Evolutionary conservation across 495 filamentous ascomycete species (phyloP), one percentile per base, ranked within the genome.

Genomic region (Penicillium herquei): DNA sequence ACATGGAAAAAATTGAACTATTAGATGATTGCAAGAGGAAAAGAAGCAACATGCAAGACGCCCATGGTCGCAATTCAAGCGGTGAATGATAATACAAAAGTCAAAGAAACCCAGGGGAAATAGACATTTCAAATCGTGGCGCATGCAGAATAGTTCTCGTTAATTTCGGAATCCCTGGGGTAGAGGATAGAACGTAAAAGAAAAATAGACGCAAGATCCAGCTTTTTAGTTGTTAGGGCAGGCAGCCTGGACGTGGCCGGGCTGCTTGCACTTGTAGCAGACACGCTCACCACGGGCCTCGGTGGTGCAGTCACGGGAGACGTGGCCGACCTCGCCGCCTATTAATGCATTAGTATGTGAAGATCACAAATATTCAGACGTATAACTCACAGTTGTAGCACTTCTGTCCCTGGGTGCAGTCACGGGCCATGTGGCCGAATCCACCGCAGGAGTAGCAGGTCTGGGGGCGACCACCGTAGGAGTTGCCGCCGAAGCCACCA

Each of bases 241-340:
- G 61, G 87, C 82, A 54, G 91, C 82, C 83, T 97, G 94, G 67
- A 98, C 85, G 78, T 98, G 94, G 65, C 94, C 94, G 54, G 92
- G 87, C 78, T 96, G 90, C 83, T 96, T 95, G 90, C 94, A 98
- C 78, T 93, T 94, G 81, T 98, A 98, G 86, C 94, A 98, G 67
- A 93, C 91, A 64, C 95, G 91, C 82, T 98, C 94, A 67, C 84
- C 84, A 56, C 84, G 82, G 46, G 87, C 85, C 74, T 96, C 93
- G 61, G 91, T 89, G 14, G 91, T 89, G 82, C 94, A 98, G 69
- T 98, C 94, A 52, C 94, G 89, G 56, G 89, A 92, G 62, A 97
- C 82, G 75, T 98, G 94, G 57, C 94, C 94, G 49, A 91, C 86
- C 74, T 95, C 89, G 55, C 94, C 94, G 69, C 84, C 84, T 85